Percentiles rank a stretch among this genome's conserved stretches.
phyloP scores from a whole-genome alignment of 2,329 filamentous ascomycete species.

The Fusarium caatingaense region DNA sequence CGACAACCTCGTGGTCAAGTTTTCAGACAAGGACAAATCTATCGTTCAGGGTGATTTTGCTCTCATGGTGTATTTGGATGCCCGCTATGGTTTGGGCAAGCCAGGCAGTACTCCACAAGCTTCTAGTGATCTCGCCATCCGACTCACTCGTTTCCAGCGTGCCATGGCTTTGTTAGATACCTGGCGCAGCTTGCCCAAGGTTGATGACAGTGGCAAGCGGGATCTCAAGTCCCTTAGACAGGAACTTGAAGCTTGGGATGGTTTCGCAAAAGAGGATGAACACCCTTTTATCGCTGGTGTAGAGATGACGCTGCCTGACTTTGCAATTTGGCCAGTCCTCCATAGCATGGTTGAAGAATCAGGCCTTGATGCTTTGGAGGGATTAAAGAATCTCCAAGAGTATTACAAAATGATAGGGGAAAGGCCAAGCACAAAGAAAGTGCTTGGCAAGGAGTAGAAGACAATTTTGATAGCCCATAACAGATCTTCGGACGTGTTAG shows the following conservation, averaged over 20 bases:
- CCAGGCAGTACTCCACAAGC: constrained; percentile 40
- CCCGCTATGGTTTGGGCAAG: constrained; percentile 57
- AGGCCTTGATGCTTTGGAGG: constrained; percentile 48
- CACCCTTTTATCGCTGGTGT: constrained; percentile 59
- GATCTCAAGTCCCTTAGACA: constrained; percentile 42
- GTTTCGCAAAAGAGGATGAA: constrained; percentile 47
- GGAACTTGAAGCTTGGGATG: constrained; percentile 57
- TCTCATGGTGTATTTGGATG: constrained; percentile 71
- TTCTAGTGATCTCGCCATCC: constrained; percentile 50
- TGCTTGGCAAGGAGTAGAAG: constrained; percentile 31
- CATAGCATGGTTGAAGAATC: constrained; percentile 56
- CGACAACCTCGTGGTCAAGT: constrained; percentile 54
- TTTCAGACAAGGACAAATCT: constrained; percentile 67
- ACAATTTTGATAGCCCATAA: neutral
- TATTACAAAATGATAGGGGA: constrained; percentile 53
- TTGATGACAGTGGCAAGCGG: constrained; percentile 7
- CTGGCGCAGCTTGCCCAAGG: constrained; percentile 47
- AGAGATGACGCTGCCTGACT: constrained; percentile 62
- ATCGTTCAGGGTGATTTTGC: constrained; percentile 61
- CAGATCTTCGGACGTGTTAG: neutral
- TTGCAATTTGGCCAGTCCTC: constrained; percentile 67
- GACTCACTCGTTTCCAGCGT: constrained; percentile 57
- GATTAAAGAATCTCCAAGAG: constrained; percentile 47
- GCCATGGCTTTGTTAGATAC: constrained; percentile 51
- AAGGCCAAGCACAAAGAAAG: constrained; percentile 40